Conservation (phyloP, 179 eudicot genomes). For the Gypsophila paniculata region DNA sequence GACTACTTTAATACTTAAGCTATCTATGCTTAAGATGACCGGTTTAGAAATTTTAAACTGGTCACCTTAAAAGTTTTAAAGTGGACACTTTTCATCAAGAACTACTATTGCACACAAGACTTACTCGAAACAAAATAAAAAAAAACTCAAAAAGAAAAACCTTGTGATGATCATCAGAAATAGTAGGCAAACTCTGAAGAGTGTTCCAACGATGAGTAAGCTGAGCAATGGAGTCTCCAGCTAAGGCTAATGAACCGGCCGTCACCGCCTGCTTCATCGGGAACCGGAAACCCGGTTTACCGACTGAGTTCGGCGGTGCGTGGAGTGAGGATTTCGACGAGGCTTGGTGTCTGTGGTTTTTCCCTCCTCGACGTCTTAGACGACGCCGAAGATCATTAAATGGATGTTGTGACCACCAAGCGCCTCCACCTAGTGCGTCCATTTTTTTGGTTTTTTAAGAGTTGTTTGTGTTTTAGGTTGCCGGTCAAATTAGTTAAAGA, state of each 20-base stretch:
- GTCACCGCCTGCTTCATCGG: constrained; percentile 68
- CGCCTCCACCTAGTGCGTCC: constrained; percentile 14
- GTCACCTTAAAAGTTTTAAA: too few species aligned
- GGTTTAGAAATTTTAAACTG: too few species aligned
- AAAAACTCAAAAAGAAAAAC: background rate
- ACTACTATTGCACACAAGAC: too few species aligned
- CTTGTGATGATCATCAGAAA: constrained; percentile 31
- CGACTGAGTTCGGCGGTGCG: constrained; percentile 20
- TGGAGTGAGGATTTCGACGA: constrained; percentile 29
- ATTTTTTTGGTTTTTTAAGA: background rate
- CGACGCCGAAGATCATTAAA: constrained; percentile 21
- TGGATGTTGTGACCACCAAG: constrained; percentile 30
- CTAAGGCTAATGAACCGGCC: constrained; percentile 67
- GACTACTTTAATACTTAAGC: too few species aligned
- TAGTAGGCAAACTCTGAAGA: constrained; percentile 14
- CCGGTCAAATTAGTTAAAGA: too few species aligned
- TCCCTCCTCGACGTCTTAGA: constrained; percentile 17
- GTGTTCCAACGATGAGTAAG: constrained; percentile 42
- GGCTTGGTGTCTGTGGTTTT: constrained; percentile 18
- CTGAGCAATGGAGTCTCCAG: constrained; percentile 88
- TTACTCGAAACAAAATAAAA: background rate
- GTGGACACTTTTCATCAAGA: too few species aligned
- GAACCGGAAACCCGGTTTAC: constrained; percentile 36
- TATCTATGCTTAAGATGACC: too few species aligned
- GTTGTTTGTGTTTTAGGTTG: too few species aligned